Evolutionary conservation across 176 grass and related monocot species (phyloP).

Genomic region (Saccharum spontaneum): DNA sequence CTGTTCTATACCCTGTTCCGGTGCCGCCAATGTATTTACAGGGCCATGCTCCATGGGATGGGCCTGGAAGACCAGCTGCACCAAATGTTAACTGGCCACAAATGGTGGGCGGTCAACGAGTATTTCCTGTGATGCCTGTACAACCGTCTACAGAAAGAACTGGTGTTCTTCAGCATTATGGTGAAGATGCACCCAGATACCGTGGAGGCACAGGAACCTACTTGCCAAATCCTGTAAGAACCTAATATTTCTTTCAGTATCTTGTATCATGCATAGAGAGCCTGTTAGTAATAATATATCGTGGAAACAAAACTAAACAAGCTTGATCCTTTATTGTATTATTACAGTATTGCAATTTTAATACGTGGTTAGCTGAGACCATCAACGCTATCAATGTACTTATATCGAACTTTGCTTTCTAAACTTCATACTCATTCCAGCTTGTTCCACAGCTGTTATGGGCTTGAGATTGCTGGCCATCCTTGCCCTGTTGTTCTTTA

Average conservation of each 20-base stretch:
- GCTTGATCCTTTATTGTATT: neutral
- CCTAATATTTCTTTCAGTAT: constrained; percentile 25
- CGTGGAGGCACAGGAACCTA: constrained; percentile 94
- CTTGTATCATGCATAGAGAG: constrained; percentile 8
- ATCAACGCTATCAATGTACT: neutral
- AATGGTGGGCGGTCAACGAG: constrained; percentile 47
- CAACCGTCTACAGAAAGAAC: constrained; percentile 58
- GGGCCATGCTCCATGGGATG: constrained; percentile 72
- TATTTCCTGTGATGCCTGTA: constrained; percentile 65
- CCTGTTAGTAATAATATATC: constrained; percentile 13
- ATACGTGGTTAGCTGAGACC: neutral
- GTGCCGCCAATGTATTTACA: constrained; percentile 53
- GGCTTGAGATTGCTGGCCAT: neutral
- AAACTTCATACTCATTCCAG: neutral
- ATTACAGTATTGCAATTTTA: neutral
- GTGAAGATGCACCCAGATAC: constrained; percentile 75
- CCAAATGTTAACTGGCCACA: constrained; percentile 67
- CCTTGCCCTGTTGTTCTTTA: neutral
- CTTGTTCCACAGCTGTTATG: neutral
- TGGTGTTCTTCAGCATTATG: constrained; percentile 41
- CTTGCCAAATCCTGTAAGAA: constrained; percentile 94
- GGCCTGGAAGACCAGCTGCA: constrained; percentile 59
- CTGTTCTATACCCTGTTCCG: constrained; percentile 44
- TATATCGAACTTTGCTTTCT: constrained; percentile 16
- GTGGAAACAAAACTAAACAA: neutral